Base-by-base conservation (phyloP, 2,329 filamentous ascomycete species). In the Domatiomyces globalis region DNA sequence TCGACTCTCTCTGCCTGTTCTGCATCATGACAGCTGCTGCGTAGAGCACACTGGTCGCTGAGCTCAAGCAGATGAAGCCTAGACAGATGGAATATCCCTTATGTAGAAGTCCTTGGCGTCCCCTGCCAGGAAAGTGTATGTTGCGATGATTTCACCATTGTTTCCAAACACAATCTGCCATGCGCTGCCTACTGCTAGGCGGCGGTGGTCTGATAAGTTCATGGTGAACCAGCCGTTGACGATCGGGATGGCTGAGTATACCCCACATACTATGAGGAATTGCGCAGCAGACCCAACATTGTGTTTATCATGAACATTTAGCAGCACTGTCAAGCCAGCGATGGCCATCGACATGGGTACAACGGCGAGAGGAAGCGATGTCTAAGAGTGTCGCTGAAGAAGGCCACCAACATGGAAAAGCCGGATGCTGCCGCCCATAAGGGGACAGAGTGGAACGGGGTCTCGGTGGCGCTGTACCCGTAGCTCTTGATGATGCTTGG, bases 401-500 rank as follows among this genome's bases (percentile, higher is more conserved):
- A 59, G 3, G 65, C 63, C 10, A 64, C 51, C 43, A 63, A 43
- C 55, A 66, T 61, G n/a, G 61, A 60, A 49, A 65, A 63, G n/a
- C 52, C 61, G 48, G 63, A 66, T 1, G 63, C 58, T 2, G 56
- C 60, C 6, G 61, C 61, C 65, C 64, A 66, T 0, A 63, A 74
- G 2, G 75, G 75, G 0, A 78, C 75, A 12, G 68, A 71, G 63
- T 76, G 72, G 1, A 78, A 63, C 51, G 78, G 75, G 0, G 75
- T 78, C 55, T 74, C 66, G 54, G 78, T 76, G 0, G 66, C 62
- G n/a, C 67, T 66, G 65, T 77, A 78, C 42, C 81, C 72, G 63
- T 83, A 87, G 6, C 74, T 78, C 58, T 73, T 68, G 63, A 89
- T 79, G 63, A 88, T 88, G 42, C 78, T 77, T 0, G 85, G 83